Evolutionary conservation across 2,329 filamentous ascomycete species (phyloP).

Genomic region (Pseudocercospora cruenta): DNA sequence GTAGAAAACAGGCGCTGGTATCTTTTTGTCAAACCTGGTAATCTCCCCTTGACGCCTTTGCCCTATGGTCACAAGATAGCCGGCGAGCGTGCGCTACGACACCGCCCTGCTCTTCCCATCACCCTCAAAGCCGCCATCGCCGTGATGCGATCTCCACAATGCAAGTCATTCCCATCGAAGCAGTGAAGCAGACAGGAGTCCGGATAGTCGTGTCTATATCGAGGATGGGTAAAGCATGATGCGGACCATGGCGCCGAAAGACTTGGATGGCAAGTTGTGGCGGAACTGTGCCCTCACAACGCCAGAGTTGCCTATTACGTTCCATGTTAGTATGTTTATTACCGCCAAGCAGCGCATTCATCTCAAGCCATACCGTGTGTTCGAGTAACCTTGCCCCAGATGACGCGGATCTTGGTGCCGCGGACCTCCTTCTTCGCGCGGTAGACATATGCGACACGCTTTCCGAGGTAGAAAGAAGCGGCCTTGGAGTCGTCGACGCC

Average conservation of each 20-base stretch:
- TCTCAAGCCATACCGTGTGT: constrained; percentile 72
- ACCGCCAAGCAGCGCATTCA: background rate
- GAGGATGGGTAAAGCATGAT: constrained; percentile 47
- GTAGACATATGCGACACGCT: constrained; percentile 99
- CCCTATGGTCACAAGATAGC: constrained; percentile 5
- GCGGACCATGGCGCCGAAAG: constrained; percentile 71
- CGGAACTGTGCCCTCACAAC: constrained; percentile 98
- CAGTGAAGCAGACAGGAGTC: constrained; percentile 11
- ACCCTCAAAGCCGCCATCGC: constrained; percentile 5
- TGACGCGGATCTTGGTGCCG: constrained; percentile 96
- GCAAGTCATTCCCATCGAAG: constrained; percentile 10
- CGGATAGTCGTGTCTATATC: constrained; percentile 38
- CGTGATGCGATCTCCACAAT: constrained; percentile 4
- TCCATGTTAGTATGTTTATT: constrained; percentile 26
- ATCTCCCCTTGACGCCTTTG: constrained; percentile 8
- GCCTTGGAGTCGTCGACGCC: constrained; percentile 88
- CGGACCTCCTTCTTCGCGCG: constrained; percentile 91
- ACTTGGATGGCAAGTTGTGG: constrained; percentile 92
- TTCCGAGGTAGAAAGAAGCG: constrained; percentile 98
- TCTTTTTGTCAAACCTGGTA: constrained; percentile 7
- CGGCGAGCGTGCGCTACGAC: constrained; percentile 9
- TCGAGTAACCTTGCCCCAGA: constrained; percentile 98
- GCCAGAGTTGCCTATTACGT: constrained; percentile 81
- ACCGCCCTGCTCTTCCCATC: constrained; percentile 1
- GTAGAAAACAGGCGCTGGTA: constrained; percentile 11